Base-by-base conservation (phyloP, 495 filamentous ascomycete genomes). In the Penicillium odoratum region DNA sequence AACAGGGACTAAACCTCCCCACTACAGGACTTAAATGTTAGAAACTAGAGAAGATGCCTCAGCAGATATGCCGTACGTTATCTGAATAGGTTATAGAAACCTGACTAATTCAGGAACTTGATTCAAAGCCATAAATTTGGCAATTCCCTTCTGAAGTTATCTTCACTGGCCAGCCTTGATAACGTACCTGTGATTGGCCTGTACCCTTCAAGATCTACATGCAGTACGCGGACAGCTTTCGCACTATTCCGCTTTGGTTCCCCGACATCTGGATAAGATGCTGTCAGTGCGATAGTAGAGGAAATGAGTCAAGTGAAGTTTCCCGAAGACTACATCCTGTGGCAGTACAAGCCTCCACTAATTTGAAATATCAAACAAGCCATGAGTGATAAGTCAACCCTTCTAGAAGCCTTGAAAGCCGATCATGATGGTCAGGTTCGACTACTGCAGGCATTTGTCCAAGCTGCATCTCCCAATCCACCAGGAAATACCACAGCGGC, bases 391-490 rank as follows among this genome's bases (percentile, higher is more conserved):
- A 57, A 57, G 21, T 50, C 36, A 21, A 8, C 16, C 5, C 36
- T 57, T 15, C 7, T 57, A 13, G 36, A 29, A 26, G 55, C 47
- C 13, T 33, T 57, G 33, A 25, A 49, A 15, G 29, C 47, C 10
- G 47, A 42, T 34, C 7, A 49, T 13, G 55, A 57, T 8, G 42
- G 36, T n/a, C 55, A 57, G 36, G n/a, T 30, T 16, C 31, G 15
- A 43, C 28, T 57, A 28, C 28, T 57, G 7, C 55, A 57, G 18
- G 48, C 46, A n/a, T 57, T 57, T 25, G 46, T 57, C 8, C 46
- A 26, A 43, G 55, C 55, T 28, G 44, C 53, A 42, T 56, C 53
- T 15, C 53, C 53, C 7, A 56, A 56, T 15, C 53, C 46, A 30
- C 55, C 55, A 7, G 46, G 55, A 40, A 44, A 44, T 31, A 57